phyloP scores from a whole-genome alignment of 441 rosid genomes.

The Populus hybrid region DNA sequence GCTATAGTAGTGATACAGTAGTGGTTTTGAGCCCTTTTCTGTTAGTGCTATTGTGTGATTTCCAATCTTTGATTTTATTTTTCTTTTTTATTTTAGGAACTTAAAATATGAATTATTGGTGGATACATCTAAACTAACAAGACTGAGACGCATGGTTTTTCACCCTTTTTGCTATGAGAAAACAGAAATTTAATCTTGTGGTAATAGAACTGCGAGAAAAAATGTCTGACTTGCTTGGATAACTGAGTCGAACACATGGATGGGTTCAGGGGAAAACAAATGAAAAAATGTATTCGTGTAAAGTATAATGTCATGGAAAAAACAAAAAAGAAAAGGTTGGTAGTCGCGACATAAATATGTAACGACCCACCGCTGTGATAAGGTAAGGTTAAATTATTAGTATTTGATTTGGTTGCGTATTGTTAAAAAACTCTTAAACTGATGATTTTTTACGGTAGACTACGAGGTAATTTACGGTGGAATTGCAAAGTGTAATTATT shows the following conservation, averaged over 20 bases:
- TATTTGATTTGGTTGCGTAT: not conserved
- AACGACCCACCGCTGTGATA: not conserved
- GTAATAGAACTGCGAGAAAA: too few relatives aligned
- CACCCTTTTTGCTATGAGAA: too few relatives aligned
- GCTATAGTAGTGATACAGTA: not conserved
- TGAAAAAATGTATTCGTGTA: too few relatives aligned
- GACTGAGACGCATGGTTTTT: too few relatives aligned
- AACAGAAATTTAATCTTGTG: too few relatives aligned
- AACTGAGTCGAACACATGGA: not conserved
- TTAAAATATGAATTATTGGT: not conserved
- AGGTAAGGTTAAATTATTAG: not conserved
- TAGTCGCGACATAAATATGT: not conserved
- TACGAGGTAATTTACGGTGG: too few relatives aligned
- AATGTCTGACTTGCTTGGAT: not conserved
- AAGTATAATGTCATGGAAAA: too few relatives aligned
- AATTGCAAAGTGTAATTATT: too few relatives aligned
- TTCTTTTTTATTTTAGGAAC: not conserved
- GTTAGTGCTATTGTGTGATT: not conserved
- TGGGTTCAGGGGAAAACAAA: too few relatives aligned
- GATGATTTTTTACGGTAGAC: too few relatives aligned
- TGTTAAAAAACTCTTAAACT: too few relatives aligned
- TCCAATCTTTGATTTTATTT: not conserved
- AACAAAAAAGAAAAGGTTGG: not conserved
- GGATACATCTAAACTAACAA: not conserved
- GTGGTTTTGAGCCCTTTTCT: not conserved